Evolutionary conservation across 106 monocot genomes (phyloP).

Genomic region (Dendrobium chrysotoxum): DNA sequence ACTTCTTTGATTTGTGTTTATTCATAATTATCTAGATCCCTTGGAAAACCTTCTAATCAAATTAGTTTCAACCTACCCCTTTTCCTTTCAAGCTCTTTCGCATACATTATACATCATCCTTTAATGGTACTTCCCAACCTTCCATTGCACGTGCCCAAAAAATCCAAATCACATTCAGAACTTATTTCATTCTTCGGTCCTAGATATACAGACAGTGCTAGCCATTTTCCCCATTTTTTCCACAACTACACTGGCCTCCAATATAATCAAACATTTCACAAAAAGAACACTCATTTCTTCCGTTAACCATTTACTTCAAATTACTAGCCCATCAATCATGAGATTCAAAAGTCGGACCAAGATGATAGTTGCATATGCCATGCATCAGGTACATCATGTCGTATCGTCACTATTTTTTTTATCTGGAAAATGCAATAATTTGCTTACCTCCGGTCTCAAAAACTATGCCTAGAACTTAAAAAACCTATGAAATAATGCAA

Average conservation of each 20-base stretch:
- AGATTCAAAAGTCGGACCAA: neutral
- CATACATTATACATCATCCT: neutral
- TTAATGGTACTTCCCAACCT: neutral
- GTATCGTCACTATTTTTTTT: too few relatives aligned
- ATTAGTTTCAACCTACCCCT: neutral
- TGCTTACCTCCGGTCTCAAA: neutral
- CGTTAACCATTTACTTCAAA: neutral
- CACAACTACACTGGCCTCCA: neutral
- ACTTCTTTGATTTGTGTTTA: neutral
- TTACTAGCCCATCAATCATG: neutral
- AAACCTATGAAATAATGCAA: neutral
- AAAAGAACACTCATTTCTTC: neutral
- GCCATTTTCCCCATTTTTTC: neutral
- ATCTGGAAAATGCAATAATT: neutral
- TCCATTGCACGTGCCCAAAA: neutral
- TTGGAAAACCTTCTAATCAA: neutral
- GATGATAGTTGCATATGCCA: neutral
- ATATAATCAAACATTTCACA: neutral
- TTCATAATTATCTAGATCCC: neutral
- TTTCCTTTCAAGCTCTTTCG: neutral
- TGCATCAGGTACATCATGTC: neutral
- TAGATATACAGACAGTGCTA: too few relatives aligned
- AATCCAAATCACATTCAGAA: neutral
- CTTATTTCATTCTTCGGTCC: neutral
- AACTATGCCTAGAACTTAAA: neutral